Conservation (phyloP, 169 alveolate species). For the Plasmodium inui region DNA sequence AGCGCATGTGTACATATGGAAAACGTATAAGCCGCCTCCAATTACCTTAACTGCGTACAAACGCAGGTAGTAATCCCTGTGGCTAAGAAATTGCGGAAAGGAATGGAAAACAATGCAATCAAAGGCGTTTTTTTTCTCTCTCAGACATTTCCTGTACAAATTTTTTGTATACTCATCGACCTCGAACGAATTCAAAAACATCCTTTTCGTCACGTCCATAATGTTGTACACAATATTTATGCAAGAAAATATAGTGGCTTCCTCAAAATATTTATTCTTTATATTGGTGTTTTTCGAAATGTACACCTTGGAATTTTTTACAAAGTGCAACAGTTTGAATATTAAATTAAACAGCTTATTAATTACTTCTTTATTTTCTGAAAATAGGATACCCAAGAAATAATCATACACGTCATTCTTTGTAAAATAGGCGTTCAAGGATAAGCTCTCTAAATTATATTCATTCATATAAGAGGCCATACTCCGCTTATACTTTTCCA, state of each 20-base stretch:
- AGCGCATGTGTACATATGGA: not conserved
- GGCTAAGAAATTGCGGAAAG: not conserved
- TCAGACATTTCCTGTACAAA: constrained; percentile 30
- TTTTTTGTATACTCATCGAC: constrained; percentile 58
- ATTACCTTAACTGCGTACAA: constrained; percentile 40
- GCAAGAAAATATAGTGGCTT: constrained; percentile 30
- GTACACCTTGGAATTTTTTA: constrained; percentile 28
- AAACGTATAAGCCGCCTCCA: not conserved
- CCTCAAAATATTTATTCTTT: constrained; percentile 57
- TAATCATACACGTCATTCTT: constrained; percentile 5
- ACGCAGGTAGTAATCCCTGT: constrained; percentile 52
- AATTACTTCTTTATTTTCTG: constrained; percentile 48
- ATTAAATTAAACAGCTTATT: constrained; percentile 48
- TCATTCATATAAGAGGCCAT: constrained; percentile 7
- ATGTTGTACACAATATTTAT: constrained; percentile 55
- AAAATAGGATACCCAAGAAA: constrained; percentile 59
- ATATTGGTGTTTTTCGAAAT: constrained; percentile 27
- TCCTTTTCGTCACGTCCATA: constrained; percentile 35
- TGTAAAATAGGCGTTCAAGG: constrained; percentile 16
- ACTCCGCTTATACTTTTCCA: not conserved
- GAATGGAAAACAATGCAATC: constrained; percentile 34
- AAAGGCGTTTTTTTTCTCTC: constrained; percentile 11
- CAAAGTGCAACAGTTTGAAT: constrained; percentile 36
- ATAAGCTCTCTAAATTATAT: constrained; percentile 40
- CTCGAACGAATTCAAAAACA: constrained; percentile 32